Evolutionary conservation across 495 filamentous ascomycete species (phyloP), one percentile per base, ranked within the genome.

Genomic region (Annulohypoxylon stygium): DNA sequence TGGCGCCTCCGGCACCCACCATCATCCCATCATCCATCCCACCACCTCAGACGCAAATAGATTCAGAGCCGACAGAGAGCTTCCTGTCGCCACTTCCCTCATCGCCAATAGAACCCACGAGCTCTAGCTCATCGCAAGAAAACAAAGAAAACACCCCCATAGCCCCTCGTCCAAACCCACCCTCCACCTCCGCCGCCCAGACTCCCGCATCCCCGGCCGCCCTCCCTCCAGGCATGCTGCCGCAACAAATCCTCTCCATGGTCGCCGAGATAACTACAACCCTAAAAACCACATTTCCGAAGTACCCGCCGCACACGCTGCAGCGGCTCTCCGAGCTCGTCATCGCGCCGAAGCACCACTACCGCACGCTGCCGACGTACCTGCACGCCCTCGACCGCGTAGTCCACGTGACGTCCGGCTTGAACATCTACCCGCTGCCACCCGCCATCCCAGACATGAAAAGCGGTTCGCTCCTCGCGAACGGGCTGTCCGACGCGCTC

Each of bases 291-390:
- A 87, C 87, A 69, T 99, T 99, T 81, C 41, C 86, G 30, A 81
- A 84, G 0, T 88, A 93, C 67, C 96, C 96, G 1, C 96, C 96
- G 0, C 94, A 98, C 78, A 98, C 96, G 0, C 86, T 97, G 59
- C 96, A 99, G 81, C 92, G 96, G 48, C 87, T 99, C 36, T 88
- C 96, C 18, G 96, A 99, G 85, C 92, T 99, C n/a, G 85, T 98
- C 43, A 85, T 96, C 11, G 78, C 79, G 16, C 96, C 96, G 6
- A 91, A 82, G 43, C 83, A 86, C 47, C 93, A 97, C 80, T 98
- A 99, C 81, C 86, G 86, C 34, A 91, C 89, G 34, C 86, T 98
- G 4, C 88, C 92, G 4, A 88, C 93, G 23, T 99, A 94, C 78
- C 90, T 99, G 65, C 91, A 93, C 67, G 97, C 96, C 6, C 86